A percentile compares a stretch with the other conserved stretches of the same genome.
Evolutionary conservation across 192 early-diverging fungal genomes (phyloP).

Genomic region (Umbelopsis sp.): DNA sequence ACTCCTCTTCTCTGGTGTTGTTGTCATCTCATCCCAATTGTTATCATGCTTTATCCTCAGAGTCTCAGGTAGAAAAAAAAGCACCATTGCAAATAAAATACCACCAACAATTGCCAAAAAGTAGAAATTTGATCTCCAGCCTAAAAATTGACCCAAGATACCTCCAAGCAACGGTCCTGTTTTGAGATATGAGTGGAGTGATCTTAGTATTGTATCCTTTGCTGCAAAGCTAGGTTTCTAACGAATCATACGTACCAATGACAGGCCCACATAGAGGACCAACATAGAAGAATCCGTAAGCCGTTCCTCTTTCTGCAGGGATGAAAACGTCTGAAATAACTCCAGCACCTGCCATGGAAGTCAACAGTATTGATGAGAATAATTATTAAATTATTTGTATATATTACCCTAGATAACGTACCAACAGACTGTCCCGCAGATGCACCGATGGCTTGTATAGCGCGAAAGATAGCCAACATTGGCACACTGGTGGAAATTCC

Average conservation of each 20-base stretch:
- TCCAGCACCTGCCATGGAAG: conserved; percentile 10
- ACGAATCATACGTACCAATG: conserved; percentile 5
- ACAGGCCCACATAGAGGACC: conserved; percentile 30
- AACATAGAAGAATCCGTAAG: conserved; percentile 28
- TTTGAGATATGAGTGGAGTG: background rate
- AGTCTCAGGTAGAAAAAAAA: conserved; percentile 30
- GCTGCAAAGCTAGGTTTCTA: too few species aligned
- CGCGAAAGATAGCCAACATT: conserved; percentile 22
- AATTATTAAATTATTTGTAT: background rate
- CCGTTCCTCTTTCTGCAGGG: conserved; percentile 22
- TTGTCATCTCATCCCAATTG: background rate
- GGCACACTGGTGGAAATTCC: conserved; percentile 19
- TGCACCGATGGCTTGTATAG: conserved; percentile 21
- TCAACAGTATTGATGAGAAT: background rate
- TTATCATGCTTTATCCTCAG: background rate
- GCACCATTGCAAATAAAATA: conserved; percentile 16
- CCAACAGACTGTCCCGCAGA: conserved; percentile 18
- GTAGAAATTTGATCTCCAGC: conserved; percentile 32
- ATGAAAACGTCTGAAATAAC: conserved; percentile 27
- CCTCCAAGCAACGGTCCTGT: conserved; percentile 28
- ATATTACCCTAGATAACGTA: background rate
- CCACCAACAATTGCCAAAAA: conserved; percentile 19
- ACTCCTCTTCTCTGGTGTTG: background rate
- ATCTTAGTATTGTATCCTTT: background rate
- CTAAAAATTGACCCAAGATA: conserved; percentile 16